A percentile compares a stretch with the other conserved stretches of the same genome.
Evolutionary conservation across 345 rosid species (phyloP).

Genomic region (Populus alba): DNA sequence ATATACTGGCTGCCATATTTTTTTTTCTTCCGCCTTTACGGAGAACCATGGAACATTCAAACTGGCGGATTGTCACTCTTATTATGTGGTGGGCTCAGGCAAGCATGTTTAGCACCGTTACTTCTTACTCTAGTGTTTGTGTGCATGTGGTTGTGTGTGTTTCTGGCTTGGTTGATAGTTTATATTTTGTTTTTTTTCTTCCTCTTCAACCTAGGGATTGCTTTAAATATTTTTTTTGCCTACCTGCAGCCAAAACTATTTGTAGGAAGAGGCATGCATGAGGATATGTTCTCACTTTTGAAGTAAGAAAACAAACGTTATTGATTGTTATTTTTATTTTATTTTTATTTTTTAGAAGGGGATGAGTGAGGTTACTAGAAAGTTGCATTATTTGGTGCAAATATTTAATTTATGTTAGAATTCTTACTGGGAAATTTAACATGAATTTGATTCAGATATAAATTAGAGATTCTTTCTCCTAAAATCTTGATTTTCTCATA

Average conservation of each 20-base stretch:
- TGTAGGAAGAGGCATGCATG: conserved; percentile 98
- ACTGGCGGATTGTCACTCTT: too few species aligned
- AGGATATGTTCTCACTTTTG: conserved; percentile 74
- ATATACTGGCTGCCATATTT: too few species aligned
- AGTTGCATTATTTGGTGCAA: background rate
- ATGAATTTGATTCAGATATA: conserved; percentile 3
- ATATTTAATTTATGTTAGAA: background rate
- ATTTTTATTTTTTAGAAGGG: background rate
- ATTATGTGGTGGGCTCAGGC: too few species aligned
- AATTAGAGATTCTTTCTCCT: conserved; percentile 3
- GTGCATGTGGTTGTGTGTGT: too few species aligned
- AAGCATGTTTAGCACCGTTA: too few species aligned
- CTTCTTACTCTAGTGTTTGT: too few species aligned
- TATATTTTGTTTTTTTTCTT: too few species aligned
- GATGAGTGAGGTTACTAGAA: background rate
- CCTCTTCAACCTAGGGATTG: too few species aligned
- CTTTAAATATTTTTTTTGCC: too few species aligned
- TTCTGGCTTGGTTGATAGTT: too few species aligned
- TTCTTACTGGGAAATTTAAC: conserved; percentile 1
- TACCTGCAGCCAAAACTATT: conserved; percentile 79
- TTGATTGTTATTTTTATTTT: background rate
- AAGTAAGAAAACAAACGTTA: conserved; percentile 49
- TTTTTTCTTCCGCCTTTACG: too few species aligned
- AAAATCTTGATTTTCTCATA: conserved; percentile 18
- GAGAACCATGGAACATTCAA: too few species aligned